A percentile compares a stretch with the other conserved stretches of the same genome.
Evolutionary conservation across 1,284 basidiomycete species (phyloP).

Genomic region (Neolentinus lepideus): DNA sequence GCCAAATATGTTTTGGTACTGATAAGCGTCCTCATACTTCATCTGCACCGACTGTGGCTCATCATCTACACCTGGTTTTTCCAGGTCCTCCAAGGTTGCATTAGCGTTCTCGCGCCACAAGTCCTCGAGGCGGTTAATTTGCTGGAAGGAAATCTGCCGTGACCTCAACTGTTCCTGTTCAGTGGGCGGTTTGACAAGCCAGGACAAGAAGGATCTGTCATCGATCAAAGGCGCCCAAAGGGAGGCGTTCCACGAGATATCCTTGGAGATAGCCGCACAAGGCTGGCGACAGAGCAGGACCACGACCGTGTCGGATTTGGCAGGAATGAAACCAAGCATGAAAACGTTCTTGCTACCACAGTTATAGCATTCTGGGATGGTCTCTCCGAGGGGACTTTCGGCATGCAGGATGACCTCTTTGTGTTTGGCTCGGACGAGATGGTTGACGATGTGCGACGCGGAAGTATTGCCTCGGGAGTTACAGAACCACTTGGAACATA

Average conservation of each 20-base stretch:
- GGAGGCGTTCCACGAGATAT: constrained; percentile 97
- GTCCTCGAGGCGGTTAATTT: constrained; percentile 97
- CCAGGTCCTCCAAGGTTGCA: constrained; percentile 93
- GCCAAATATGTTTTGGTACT: constrained; percentile 99
- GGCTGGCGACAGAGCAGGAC: constrained; percentile 98
- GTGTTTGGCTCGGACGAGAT: constrained; percentile 97
- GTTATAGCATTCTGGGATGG: constrained; percentile 97
- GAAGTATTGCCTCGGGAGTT: constrained; percentile 99
- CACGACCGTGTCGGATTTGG: constrained; percentile 98
- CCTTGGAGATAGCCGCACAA: constrained; percentile 94
- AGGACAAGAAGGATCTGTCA: constrained; percentile 95
- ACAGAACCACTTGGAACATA: constrained; percentile 99
- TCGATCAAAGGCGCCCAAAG: constrained; percentile 99
- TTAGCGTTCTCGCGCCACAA: constrained; percentile 95
- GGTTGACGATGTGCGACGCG: constrained; percentile 98
- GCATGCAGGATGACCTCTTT: constrained; percentile 97
- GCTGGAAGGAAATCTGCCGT: constrained; percentile 91
- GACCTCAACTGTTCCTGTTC: constrained; percentile 95
- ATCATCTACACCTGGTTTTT: constrained; percentile 94
- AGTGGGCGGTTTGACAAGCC: constrained; percentile 96
- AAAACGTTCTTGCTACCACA: constrained; percentile 99
- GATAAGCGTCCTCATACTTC: constrained; percentile 96
- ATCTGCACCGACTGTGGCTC: constrained; percentile 90
- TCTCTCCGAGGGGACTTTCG: constrained; percentile 94
- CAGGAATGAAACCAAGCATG: constrained; percentile 98